Conservation (phyloP, 2,329 filamentous ascomycete genomes). For the Passalora sequoiae region DNA sequence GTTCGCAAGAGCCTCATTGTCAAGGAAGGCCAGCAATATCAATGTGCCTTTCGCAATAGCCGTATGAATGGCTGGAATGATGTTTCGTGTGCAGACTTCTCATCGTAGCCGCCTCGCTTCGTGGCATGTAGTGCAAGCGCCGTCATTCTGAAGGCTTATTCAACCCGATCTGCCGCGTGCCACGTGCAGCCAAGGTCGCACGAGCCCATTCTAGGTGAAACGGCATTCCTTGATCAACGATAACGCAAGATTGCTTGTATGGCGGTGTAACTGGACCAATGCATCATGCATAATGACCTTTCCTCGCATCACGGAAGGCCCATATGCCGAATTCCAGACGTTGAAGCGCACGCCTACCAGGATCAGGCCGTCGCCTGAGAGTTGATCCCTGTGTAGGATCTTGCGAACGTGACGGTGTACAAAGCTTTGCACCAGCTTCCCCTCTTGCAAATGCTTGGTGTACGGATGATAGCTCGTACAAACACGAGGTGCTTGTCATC, state of each 20-base stretch:
- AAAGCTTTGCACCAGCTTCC: no score
- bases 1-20: conserved; percentile 9
- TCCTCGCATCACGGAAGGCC: background rate
- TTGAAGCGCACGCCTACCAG: background rate
- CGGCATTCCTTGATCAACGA: background rate
- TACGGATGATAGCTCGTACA: no score
- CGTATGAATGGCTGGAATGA: background rate
- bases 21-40: background rate
- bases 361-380: background rate
- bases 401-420: no score
- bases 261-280: background rate
- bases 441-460: no score
- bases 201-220: background rate
- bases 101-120: background rate
- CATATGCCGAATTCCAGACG: background rate
- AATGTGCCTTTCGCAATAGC: no score
- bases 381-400: background rate
- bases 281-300: background rate
- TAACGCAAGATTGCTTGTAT: background rate
- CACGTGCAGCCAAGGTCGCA: background rate
- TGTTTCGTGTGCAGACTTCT: background rate
- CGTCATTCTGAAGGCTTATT: background rate
- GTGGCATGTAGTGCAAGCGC: background rate
- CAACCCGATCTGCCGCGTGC: background rate
- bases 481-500: no score